Evolutionary conservation across 176 grass and related monocot genomes (phyloP), one percentile per base, ranked within the genome.

Genomic region (Poa pratensis): DNA sequence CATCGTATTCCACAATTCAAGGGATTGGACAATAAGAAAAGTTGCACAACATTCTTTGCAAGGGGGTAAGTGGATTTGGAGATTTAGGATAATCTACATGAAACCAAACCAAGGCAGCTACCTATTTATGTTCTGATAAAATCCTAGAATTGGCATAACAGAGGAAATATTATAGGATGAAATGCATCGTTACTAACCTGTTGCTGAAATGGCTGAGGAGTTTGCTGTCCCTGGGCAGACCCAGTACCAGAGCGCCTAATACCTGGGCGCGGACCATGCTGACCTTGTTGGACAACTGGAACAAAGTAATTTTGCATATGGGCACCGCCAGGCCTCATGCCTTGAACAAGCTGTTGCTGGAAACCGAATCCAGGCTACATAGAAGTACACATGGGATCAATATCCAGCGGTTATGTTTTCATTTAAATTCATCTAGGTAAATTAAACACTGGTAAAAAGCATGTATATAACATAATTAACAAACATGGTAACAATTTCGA

Each of bases 291-390:
- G 57, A 94, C 88, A 75, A 89, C 78, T 6, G 95, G 95, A 67
- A 97, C 84, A 40, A 91, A 97, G 57, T 90, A 94, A 87, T 97
- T 97, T 70, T 86, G 92, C 88, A 97, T 90, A 79, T 85, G 94
- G 26, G 77, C 90, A 49, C 78, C 92, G n/a, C 92, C 90, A 78
- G 95, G 95, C 64, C 95, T 89, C 95, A 97, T 97, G 43, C 95
- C 94, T 69, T 88, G 95, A 76, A 97, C 90, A 86, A 97, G 84
- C 55, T 94, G 92, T 62, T 92, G 95, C 88, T 97, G 95, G 81
- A 92, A 97, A 80, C 95, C 92, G 37, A 82, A 97, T 81, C 95
- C 95, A 1, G 90, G 90, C 95, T 97, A 79, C 32, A 70, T 22
- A 82, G 2, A 54, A 89, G 26, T 27, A 40, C 57, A 79, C 1